Conservation (phyloP, 2,329 filamentous ascomycete genomes). For the Plenodomus lindquistii region DNA sequence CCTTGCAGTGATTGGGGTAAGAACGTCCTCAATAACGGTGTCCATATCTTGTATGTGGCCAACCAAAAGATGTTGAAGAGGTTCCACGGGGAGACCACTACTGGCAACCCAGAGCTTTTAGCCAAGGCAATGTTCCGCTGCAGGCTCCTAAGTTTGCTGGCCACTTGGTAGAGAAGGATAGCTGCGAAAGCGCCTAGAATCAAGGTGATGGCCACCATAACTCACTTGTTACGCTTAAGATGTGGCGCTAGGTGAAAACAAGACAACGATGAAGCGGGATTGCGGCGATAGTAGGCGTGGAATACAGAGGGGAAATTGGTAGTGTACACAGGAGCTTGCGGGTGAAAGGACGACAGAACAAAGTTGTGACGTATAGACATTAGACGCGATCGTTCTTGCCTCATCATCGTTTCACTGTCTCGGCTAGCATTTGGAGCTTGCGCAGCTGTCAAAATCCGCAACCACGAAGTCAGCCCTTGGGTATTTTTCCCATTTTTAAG, state of each 20-base stretch:
- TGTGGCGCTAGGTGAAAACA: neutral
- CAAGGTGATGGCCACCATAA: constrained; percentile 31
- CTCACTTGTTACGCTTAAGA: neutral
- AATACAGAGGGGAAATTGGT: neutral
- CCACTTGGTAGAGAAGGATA: constrained; percentile 37
- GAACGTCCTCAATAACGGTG: constrained; percentile 59
- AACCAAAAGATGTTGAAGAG: constrained; percentile 61
- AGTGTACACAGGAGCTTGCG: neutral
- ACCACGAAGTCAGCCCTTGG: neutral
- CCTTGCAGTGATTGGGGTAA: constrained; percentile 59
- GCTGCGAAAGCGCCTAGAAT: constrained; percentile 28
- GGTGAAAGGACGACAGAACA: constrained; percentile 6
- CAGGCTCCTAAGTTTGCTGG: constrained; percentile 43
- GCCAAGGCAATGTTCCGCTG: constrained; percentile 49
- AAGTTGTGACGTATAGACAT: constrained; percentile 29
- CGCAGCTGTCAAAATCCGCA: neutral
- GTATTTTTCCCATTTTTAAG: too few relatives aligned
- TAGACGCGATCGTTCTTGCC: neutral
- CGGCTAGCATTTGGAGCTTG: neutral
- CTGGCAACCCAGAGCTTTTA: constrained; percentile 52
- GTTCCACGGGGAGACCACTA: constrained; percentile 48
- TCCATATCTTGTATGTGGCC: constrained; percentile 57
- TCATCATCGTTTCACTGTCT: neutral
- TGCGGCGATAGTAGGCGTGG: neutral
- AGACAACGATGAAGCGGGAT: neutral